Percentiles rank a stretch among this genome's conserved stretches.
phyloP scores from a whole-genome alignment of 495 filamentous ascomycete genomes.

The Cryomyces antarcticus region DNA sequence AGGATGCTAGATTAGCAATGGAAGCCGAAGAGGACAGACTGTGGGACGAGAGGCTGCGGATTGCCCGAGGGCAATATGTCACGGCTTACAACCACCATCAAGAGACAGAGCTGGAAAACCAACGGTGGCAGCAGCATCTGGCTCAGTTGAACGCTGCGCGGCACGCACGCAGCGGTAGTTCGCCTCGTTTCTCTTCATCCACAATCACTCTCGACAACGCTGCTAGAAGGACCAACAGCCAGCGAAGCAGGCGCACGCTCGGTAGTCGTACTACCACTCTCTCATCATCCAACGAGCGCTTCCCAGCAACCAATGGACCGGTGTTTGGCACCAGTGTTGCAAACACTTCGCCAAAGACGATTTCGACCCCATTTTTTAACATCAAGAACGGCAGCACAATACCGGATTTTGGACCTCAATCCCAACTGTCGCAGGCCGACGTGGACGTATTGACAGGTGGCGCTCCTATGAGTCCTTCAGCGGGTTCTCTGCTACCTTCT shows the following conservation, averaged over 20 bases:
- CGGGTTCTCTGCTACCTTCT: slow-evolving; percentile 19
- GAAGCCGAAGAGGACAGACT: slow-evolving; percentile 36
- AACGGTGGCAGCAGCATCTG: not conserved
- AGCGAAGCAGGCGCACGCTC: not conserved
- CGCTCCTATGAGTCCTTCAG: slow-evolving; percentile 20
- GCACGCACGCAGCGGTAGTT: not conserved
- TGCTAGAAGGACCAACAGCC: not conserved
- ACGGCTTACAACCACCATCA: not conserved
- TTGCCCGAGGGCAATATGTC: slow-evolving; percentile 29
- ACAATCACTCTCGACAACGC: not conserved
- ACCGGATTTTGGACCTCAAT: not conserved
- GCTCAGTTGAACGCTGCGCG: not conserved
- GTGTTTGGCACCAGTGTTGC: slow-evolving; percentile 10
- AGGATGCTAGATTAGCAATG: slow-evolving; percentile 27
- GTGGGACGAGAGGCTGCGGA: slow-evolving; percentile 29
- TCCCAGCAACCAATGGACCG: slow-evolving; percentile 4
- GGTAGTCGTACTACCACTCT: slow-evolving; percentile 7
- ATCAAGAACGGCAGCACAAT: slow-evolving; percentile 18
- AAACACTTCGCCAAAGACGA: slow-evolving; percentile 10
- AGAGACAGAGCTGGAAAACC: not conserved
- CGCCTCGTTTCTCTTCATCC: not conserved
- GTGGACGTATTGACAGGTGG: slow-evolving; percentile 17
- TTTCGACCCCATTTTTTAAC: slow-evolving; percentile 15
- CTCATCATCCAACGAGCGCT: slow-evolving; percentile 6
- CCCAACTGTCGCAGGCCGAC: slow-evolving; percentile 12